Conservation (phyloP, 441 rosid species). For the Syzygium malaccense region DNA sequence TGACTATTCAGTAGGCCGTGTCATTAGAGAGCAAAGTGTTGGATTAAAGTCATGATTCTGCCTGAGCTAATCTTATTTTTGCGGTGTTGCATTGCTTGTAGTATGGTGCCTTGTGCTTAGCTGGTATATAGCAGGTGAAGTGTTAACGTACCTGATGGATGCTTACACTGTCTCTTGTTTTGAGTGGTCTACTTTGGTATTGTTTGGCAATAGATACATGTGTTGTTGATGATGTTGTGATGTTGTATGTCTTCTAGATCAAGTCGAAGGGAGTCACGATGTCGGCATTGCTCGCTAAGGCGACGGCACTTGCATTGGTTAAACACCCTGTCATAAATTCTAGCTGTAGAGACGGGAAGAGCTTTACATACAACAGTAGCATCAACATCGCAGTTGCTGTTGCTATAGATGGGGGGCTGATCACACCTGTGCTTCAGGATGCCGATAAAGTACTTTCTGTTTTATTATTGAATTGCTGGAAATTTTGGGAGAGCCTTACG, state of each 20-base stretch:
- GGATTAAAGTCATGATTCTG: background rate
- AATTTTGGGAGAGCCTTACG: background rate
- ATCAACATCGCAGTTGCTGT: constrained; percentile 95
- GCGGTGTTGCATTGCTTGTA: background rate
- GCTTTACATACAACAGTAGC: constrained; percentile 60
- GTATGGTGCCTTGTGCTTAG: background rate
- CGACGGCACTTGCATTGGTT: constrained; percentile 87
- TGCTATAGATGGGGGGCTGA: constrained; percentile 91
- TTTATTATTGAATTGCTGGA: background rate
- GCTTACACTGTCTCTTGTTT: background rate
- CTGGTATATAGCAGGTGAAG: background rate
- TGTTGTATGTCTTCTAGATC: constrained; percentile 34
- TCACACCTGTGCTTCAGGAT: constrained; percentile 95
- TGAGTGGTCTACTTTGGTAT: background rate
- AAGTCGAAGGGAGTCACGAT: constrained; percentile 95
- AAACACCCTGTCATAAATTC: constrained; percentile 92
- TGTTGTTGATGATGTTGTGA: background rate
- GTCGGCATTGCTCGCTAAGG: constrained; percentile 93
- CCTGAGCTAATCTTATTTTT: background rate
- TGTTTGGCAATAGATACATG: background rate
- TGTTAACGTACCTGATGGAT: background rate
- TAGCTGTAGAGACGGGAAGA: constrained; percentile 85
- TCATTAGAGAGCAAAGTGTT: background rate
- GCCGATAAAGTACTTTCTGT: constrained; percentile 69
- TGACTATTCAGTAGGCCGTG: background rate